Percentiles rank a stretch among this genome's conserved stretches.
Evolutionary conservation across 208 protist species (phyloP).

Genomic region (Borovskyia barvae): DNA sequence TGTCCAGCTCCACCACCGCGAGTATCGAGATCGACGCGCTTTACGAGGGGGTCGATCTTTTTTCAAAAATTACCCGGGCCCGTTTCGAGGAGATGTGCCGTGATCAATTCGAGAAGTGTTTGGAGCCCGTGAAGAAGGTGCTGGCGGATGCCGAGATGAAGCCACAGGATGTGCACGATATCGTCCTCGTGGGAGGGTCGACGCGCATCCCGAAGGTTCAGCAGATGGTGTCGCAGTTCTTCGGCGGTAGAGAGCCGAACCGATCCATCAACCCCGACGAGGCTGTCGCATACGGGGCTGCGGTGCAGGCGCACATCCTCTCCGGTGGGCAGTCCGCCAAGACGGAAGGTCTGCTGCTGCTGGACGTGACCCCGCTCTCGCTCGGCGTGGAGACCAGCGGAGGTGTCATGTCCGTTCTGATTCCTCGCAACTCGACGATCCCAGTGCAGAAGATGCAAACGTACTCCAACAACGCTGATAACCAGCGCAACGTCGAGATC

Average conservation of each 20-base stretch:
- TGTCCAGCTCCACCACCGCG: slow-evolving; percentile 92
- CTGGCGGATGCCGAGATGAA: slow-evolving; percentile 90
- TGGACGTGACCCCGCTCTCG: slow-evolving; percentile 93
- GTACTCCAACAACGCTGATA: slow-evolving; percentile 87
- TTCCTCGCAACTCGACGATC: slow-evolving; percentile 83
- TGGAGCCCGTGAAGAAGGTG: slow-evolving; percentile 86
- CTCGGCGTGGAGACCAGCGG: slow-evolving; percentile 93
- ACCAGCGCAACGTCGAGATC: slow-evolving; percentile 89
- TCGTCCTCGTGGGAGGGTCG: slow-evolving; percentile 96
- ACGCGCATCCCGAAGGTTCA: slow-evolving; percentile 99
- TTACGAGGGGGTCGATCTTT: slow-evolving; percentile 97
- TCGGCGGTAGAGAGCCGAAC: slow-evolving; percentile 93
- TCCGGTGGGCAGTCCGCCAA: slow-evolving; percentile 61
- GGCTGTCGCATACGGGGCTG: slow-evolving; percentile 93
- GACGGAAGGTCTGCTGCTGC: slow-evolving; percentile 75
- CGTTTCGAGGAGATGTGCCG: slow-evolving; percentile 98
- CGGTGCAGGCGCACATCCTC: slow-evolving; percentile 97
- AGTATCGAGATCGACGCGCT: slow-evolving; percentile 98
- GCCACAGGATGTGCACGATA: slow-evolving; percentile 85
- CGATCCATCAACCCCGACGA: slow-evolving; percentile 93
- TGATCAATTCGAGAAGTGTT: slow-evolving; percentile 84
- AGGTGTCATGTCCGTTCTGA: slow-evolving; percentile 95
- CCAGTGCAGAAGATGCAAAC: slow-evolving; percentile 86
- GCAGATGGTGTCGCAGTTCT: slow-evolving; percentile 94
- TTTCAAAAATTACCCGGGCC: slow-evolving; percentile 96